phyloP scores from a whole-genome alignment of 371 early-diverging fungal species.

The Mortierella sp. region DNA sequence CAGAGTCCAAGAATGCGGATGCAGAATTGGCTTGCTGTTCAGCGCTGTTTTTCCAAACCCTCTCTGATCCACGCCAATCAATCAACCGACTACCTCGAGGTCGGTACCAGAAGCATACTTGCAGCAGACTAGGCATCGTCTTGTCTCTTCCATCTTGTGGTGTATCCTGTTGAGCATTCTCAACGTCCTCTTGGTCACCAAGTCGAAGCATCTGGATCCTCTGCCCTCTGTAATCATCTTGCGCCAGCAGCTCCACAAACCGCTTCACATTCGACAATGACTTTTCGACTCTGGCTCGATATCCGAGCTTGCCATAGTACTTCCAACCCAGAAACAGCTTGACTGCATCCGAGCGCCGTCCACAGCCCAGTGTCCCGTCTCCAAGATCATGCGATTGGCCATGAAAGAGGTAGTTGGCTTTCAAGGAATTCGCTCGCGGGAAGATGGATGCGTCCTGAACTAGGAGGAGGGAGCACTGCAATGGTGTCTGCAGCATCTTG shows the following conservation, averaged over 20 bases:
- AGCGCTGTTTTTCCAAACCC: constrained; percentile 16
- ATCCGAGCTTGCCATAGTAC: constrained; percentile 69
- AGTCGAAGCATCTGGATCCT: constrained; percentile 50
- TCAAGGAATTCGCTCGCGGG: constrained; percentile 66
- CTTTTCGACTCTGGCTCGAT: constrained; percentile 42
- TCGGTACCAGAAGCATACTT: constrained; percentile 53
- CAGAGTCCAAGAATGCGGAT: neutral
- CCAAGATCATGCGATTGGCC: constrained; percentile 79
- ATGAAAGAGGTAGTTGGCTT: constrained; percentile 85
- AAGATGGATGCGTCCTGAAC: constrained; percentile 65
- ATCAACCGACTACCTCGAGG: constrained; percentile 39
- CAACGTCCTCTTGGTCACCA: constrained; percentile 16
- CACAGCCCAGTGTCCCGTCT: constrained; percentile 87
- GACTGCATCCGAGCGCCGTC: constrained; percentile 84
- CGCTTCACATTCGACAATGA: constrained; percentile 41
- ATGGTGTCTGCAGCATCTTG: constrained; percentile 86
- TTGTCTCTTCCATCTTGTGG: constrained; percentile 4
- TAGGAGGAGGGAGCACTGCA: constrained; percentile 85
- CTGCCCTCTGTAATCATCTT: constrained; percentile 24
- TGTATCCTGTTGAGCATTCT: neutral
- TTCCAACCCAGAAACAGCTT: constrained; percentile 89
- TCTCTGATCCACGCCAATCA: constrained; percentile 48
- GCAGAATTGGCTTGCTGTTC: neutral
- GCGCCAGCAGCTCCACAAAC: constrained; percentile 34
- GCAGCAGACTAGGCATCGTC: constrained; percentile 34